phyloP scores from a whole-genome alignment of 2,329 filamentous ascomycete genomes.

The Verticillium nubilum region DNA sequence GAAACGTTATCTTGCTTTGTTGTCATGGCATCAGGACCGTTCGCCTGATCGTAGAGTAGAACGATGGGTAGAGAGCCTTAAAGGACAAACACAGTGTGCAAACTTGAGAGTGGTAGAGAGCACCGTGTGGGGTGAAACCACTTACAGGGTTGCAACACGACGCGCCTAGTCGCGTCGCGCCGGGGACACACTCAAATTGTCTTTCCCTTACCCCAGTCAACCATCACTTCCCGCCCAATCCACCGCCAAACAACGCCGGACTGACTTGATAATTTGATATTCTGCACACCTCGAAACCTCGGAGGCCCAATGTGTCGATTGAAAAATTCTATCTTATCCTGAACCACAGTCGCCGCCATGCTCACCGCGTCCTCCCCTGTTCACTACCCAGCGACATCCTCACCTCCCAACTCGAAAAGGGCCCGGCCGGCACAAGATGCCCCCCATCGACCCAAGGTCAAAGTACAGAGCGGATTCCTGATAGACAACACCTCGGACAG shows the following conservation, averaged over 20 bases:
- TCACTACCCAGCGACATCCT: slow-evolving; percentile 46
- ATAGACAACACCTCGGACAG: slow-evolving; percentile 29
- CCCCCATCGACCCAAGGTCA: slow-evolving; percentile 23
- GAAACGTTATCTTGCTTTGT: background rate
- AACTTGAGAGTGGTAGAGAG: background rate
- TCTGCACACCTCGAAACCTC: background rate
- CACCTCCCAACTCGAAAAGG: slow-evolving; percentile 27
- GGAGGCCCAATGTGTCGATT: background rate
- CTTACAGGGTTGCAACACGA: background rate
- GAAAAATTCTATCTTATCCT: background rate
- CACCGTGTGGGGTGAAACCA: background rate
- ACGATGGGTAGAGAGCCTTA: too few relatives aligned
- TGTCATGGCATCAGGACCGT: background rate
- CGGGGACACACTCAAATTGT: slow-evolving; percentile 1
- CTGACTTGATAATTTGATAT: background rate
- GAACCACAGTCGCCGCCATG: slow-evolving; percentile 34
- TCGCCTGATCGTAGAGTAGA: background rate
- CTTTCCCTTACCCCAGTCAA: background rate
- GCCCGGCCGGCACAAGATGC: slow-evolving; percentile 27
- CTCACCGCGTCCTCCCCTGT: slow-evolving; percentile 55
- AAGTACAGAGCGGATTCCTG: slow-evolving; percentile 31
- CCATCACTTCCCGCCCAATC: background rate
- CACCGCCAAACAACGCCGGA: background rate
- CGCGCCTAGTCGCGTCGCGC: slow-evolving; percentile 6
- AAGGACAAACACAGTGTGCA: background rate